Conservation (phyloP, 805 yeast genomes). For the Wickerhamomyces mucosus region DNA sequence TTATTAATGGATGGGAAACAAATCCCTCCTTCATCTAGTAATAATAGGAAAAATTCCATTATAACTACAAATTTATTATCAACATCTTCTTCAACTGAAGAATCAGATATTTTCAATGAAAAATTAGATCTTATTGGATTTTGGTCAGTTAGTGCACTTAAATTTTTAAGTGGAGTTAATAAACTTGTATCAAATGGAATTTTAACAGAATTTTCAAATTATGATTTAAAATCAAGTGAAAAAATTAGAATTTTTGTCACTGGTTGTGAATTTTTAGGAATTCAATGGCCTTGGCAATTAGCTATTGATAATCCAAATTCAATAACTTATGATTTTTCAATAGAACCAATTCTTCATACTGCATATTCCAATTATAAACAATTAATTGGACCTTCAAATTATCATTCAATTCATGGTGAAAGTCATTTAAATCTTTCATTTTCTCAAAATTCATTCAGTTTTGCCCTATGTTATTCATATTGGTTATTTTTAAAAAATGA, state of each 20-base stretch:
- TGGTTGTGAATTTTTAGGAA: conserved; percentile 7
- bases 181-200: conserved; percentile 6
- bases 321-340: conserved; percentile 12
- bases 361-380: conserved; percentile 7
- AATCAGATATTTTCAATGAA: too few relatives aligned
- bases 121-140: conserved; percentile 8
- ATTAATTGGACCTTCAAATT: conserved; percentile 15
- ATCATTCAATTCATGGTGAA: conserved; percentile 14
- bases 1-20: too few relatives aligned
- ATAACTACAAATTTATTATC: too few relatives aligned
- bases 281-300: conserved; percentile 19
- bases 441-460: conserved; percentile 11
- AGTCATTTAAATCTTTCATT: conserved; percentile 13
- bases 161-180: conserved; percentile 12
- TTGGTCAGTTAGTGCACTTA: conserved; percentile 18
- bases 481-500: conserved; percentile 11
- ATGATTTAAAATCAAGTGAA: conserved; percentile 8
- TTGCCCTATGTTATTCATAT: conserved; percentile 13
- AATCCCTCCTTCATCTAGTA: too few relatives aligned
- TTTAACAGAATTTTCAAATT: conserved; percentile 15
- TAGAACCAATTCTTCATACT: conserved; percentile 9
- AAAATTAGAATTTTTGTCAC: conserved; percentile 9
- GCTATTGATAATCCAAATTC: conserved; percentile 17
- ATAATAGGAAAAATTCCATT: too few relatives aligned
- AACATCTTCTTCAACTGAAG: too few relatives aligned